Evolutionary conservation across 352 stramenopile species (phyloP).

Genomic region (Globisporangium mamillatum): DNA sequence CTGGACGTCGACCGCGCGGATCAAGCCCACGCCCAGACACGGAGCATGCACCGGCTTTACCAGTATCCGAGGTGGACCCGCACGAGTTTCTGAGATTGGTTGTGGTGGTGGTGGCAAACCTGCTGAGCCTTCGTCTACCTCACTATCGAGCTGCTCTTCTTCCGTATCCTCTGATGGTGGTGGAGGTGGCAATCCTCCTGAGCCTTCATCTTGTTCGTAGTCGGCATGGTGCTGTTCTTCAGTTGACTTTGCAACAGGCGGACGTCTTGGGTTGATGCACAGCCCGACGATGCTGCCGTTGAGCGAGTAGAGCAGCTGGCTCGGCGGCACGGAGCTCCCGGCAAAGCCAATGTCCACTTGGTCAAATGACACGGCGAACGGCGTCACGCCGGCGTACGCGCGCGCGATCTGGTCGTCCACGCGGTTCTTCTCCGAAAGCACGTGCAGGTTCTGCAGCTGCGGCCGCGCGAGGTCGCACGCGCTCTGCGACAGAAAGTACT

Average conservation of each 20-base stretch:
- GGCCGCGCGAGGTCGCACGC: slow-evolving; percentile 30
- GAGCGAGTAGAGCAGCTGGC: slow-evolving; percentile 69
- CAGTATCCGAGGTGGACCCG: slow-evolving; percentile 47
- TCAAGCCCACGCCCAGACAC: slow-evolving; percentile 63
- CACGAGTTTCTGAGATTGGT: neutral
- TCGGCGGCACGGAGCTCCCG: slow-evolving; percentile 58
- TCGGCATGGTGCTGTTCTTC: no score
- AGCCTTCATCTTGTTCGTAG: neutral
- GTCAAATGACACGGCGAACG: slow-evolving; percentile 59
- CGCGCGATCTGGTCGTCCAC: slow-evolving; percentile 47
- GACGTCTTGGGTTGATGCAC: slow-evolving; percentile 45
- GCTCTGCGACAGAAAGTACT: slow-evolving; percentile 67
- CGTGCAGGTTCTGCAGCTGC: slow-evolving; percentile 67
- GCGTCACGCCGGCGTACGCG: slow-evolving; percentile 43
- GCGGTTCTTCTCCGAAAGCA: slow-evolving; percentile 67
- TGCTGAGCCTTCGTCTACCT: neutral
- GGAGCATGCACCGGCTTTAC: slow-evolving; percentile 50
- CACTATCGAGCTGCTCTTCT: neutral
- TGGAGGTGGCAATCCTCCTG: neutral
- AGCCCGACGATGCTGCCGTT: slow-evolving; percentile 75
- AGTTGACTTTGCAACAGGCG: neutral
- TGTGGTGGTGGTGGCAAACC: neutral
- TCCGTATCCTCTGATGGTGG: neutral
- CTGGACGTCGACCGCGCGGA: slow-evolving; percentile 57
- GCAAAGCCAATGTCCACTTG: slow-evolving; percentile 57